Conservation (phyloP, 441 rosid genomes). For the Macaranga tanarius region DNA sequence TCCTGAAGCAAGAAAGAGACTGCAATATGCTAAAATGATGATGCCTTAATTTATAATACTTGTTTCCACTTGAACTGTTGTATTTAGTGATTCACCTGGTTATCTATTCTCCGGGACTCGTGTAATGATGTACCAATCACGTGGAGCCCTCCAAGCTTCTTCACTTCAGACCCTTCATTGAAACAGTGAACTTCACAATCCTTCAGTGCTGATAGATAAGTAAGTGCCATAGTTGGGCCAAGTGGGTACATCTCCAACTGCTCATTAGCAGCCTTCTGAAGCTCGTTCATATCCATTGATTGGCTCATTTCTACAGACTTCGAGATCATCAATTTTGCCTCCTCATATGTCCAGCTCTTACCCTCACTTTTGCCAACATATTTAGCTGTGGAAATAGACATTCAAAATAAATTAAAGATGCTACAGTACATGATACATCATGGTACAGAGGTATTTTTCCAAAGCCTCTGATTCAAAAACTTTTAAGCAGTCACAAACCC, state of each 20-base stretch:
- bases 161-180: constrained; percentile 90
- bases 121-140: constrained; percentile 96
- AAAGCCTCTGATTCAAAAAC: constrained; percentile 16
- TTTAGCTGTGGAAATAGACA: constrained; percentile 59
- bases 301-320: constrained; percentile 87
- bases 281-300: constrained; percentile 53
- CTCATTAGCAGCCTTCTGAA: constrained; percentile 67
- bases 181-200: constrained; percentile 89
- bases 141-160: constrained; percentile 95
- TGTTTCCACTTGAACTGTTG: constrained; percentile 1
- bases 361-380: constrained; percentile 92
- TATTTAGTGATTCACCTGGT: constrained; percentile 57
- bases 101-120: constrained; percentile 97
- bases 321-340: constrained; percentile 69
- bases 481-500: constrained; percentile 54
- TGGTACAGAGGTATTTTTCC: constrained; percentile 7
- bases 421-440: neutral
- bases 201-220: constrained; percentile 80
- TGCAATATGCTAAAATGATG: constrained; percentile 6
- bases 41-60: constrained; percentile 10
- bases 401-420: constrained; percentile 18
- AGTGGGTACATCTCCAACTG: constrained; percentile 92
- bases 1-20: neutral
- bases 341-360: constrained; percentile 73
- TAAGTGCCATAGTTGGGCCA: constrained; percentile 81